Evolutionary conservation across 345 rosid species (phyloP).

Genomic region (Sisymbrium altissimum): DNA sequence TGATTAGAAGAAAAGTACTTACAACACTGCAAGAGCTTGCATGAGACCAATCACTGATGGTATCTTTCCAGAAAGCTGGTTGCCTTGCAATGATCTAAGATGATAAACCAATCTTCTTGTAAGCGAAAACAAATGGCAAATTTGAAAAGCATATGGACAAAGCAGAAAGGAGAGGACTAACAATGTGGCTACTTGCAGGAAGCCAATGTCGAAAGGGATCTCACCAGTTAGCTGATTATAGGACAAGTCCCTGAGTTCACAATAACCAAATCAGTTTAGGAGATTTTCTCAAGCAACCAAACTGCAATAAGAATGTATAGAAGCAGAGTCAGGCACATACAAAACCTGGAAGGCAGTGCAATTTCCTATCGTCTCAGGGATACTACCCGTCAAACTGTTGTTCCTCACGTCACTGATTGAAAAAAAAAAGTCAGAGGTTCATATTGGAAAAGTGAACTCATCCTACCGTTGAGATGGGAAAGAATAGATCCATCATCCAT

Average conservation of each 20-base stretch:
- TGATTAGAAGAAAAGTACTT: conserved; percentile 37
- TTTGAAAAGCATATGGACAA: no score
- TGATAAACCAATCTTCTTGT: neutral
- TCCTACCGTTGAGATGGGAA: neutral
- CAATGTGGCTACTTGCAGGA: conserved; percentile 98
- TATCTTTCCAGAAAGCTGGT: conserved; percentile 72
- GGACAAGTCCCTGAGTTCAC: conserved; percentile 74
- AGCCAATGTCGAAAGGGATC: conserved; percentile 96
- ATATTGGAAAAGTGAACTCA: neutral
- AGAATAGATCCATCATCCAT: conserved; percentile 7
- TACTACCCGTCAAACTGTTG: conserved; percentile 93
- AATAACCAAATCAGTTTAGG: neutral
- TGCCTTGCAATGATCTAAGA: conserved; percentile 93
- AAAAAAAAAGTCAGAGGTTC: neutral
- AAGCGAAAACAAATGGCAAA: no score
- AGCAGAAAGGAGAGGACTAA: conserved; percentile 31
- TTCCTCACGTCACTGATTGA: conserved; percentile 75
- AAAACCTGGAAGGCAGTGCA: conserved; percentile 98
- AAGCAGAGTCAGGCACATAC: conserved; percentile 52
- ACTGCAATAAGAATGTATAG: neutral
- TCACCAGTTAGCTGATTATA: conserved; percentile 84
- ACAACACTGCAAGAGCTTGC: conserved; percentile 99
- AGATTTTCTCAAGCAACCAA: neutral
- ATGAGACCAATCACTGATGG: conserved; percentile 97
- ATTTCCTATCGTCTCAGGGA: conserved; percentile 89